phyloP scores from a whole-genome alignment of 768 basidiomycete species.

The Chalciporus pseudorubinellus region DNA sequence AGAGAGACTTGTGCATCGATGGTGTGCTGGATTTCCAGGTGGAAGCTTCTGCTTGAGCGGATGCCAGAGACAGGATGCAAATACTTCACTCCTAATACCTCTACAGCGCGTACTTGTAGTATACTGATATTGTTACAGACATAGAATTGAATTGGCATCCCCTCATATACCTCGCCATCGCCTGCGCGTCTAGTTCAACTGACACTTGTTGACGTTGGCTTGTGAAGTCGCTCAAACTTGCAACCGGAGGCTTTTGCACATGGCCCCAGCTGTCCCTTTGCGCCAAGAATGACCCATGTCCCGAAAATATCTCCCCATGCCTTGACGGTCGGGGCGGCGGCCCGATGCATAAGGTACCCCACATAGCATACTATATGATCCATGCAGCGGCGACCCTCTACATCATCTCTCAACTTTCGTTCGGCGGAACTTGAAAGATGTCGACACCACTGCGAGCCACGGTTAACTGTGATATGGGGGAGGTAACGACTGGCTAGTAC shows the following conservation, averaged over 20 bases:
- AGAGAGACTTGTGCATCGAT: slow-evolving; percentile 2
- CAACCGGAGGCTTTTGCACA: too few species aligned
- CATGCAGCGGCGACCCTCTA: too few species aligned
- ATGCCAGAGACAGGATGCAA: neutral
- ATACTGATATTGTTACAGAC: neutral
- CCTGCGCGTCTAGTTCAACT: neutral
- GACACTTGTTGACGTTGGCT: too few species aligned
- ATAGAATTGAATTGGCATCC: neutral
- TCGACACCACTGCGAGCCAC: slow-evolving; percentile 35
- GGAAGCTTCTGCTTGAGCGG: too few species aligned
- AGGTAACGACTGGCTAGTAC: slow-evolving; percentile 33
- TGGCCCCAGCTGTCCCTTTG: too few species aligned
- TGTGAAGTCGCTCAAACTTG: too few species aligned
- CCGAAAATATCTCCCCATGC: neutral
- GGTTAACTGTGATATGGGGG: slow-evolving; percentile 58
- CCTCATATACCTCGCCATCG: too few species aligned
- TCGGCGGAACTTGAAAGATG: too few species aligned
- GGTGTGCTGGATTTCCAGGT: neutral
- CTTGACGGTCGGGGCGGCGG: too few species aligned
- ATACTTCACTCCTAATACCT: neutral
- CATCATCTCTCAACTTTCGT: too few species aligned
- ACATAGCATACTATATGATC: too few species aligned
- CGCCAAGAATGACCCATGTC: neutral
- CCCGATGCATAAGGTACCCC: too few species aligned
- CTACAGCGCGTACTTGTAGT: neutral